These are phyloP conservation scores for Macrolepiota dolichaula DNA, from an alignment of 768 basidiomycete genomes.

Conservation along the genomic window DNA sequence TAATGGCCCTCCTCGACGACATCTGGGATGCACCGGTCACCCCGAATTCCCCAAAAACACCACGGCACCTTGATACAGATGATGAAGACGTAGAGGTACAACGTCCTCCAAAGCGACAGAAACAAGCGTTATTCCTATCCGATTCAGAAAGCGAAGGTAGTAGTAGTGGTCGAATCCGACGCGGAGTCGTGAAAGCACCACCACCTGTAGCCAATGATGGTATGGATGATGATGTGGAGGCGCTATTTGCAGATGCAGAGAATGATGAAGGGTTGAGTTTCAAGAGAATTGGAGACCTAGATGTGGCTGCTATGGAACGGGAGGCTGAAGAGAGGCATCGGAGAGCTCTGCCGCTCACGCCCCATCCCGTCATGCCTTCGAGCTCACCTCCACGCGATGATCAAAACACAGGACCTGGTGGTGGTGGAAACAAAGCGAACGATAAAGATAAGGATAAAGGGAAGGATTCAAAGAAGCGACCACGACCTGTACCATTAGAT, in stretches of 20 bases:
- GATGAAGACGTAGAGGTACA: conserved; percentile 18
- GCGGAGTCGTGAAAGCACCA: conserved; percentile 27
- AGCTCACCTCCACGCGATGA: conserved; percentile 45
- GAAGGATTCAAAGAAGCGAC: conserved; percentile 38
- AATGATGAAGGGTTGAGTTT: conserved; percentile 35
- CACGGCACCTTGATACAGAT: conserved; percentile 14
- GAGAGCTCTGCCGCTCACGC: conserved; percentile 30
- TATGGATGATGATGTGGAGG: conserved; percentile 44
- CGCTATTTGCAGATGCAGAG: conserved; percentile 35
- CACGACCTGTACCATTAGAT: conserved; percentile 61
- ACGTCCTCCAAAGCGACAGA: conserved; percentile 31
- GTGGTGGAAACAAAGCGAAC: conserved; percentile 13
- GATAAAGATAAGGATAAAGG: conserved; percentile 21
- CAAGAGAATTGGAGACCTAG: conserved; percentile 46
- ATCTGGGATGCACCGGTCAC: conserved; percentile 59
- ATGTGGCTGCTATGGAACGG: conserved; percentile 49
- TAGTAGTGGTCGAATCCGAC: conserved; percentile 22
- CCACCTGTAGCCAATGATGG: conserved; percentile 27
- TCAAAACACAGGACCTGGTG: conserved; percentile 15
- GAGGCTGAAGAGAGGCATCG: conserved; percentile 52
- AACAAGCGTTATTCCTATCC: conserved; percentile 52
- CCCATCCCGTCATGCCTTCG: conserved; percentile 45
- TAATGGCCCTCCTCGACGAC: conserved; percentile 43
- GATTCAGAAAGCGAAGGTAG: conserved; percentile 54
- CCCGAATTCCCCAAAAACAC: conserved; percentile 15